Base-by-base conservation (phyloP, 768 basidiomycete genomes). In the Leccinum truebloodii region DNA sequence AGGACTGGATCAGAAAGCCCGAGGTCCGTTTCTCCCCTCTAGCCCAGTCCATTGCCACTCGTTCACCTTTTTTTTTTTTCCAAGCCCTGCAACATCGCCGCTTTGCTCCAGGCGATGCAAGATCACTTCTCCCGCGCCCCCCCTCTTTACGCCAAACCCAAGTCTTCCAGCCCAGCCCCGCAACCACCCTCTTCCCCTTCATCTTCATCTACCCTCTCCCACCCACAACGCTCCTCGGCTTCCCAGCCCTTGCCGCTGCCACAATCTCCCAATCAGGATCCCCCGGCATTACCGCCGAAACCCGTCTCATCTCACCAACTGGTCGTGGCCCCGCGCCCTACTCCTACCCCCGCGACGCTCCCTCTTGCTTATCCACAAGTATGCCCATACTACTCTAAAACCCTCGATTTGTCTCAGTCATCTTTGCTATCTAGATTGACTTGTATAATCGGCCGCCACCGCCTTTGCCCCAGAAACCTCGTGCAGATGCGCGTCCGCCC, bases 141-240 rank as follows among this genome's bases (percentile, higher is more conserved):
- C 48, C 95, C 95, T 7, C 86, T 98, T 16, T 97, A 95, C 71
- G 87, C 95, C 34, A 94, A 89, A 74, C 88, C 92, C 16, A 82
- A 78, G 67, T 63, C 72, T 22, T 48, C 69, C 37, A 66, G 62
- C 55, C 68, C 63, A 64, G 62, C 65, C 65, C 59, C 69, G 39
- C 64, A 65, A 34, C 54, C 68, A 39, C 59, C 66, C 59, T 65
- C 70, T 39, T 44, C 68, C 3, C 48, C 65, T 46, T 35, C 62
- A 28, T 44, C 67, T 8, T 35, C 62, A 28, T 44, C 67, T 6
- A 54, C 53, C 24, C 59, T 59, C 18, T 54, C 73, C 20, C 67
- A 62, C 6, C 64, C 67, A 63, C 70, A 52, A 10, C 67, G 48
- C 58, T 28, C 44, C 53, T 54, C 52, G 57, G 12, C 49, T 49